Base-by-base conservation (phyloP, 106 monocot species). In the Narthecium ossifragum region DNA sequence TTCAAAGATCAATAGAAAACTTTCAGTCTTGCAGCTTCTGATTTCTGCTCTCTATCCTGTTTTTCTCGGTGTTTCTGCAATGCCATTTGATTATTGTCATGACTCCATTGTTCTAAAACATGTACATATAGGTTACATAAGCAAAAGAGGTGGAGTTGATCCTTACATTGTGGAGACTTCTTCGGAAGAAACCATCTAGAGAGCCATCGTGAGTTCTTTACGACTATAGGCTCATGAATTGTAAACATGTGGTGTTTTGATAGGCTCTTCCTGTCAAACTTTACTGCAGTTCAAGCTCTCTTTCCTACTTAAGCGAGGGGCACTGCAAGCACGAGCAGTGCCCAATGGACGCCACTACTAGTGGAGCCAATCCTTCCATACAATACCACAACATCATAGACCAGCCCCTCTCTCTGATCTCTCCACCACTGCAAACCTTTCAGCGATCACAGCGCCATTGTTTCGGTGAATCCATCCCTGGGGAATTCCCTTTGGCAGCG, bases 401-500 rank as follows among this genome's bases (percentile, higher is more conserved):
- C 34, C 87, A 81, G 23, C 53, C 90, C 11, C 83, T 98, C 26
- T 66, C 91, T 29, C 80, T 91, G 10, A 77, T 77, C 20, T 57
- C 84, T 32, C 81, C 87, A 22, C 66, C 80, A 60, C 92, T 84
- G 68, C 92, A 80, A 65, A 69, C 75, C 26, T 85, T 81, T 34
- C 88, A 88, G 26, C 65, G 87, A 25, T 52, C 71, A 23, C 80
- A 84, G 60, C 80, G 90, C 37, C 98, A 85, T 53, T 91, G 98
- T 74, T 98, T 84, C 10, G 98, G 98, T 0, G 74, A 77, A 10
- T 75, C 78, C 4, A 76, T 59, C 23, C 98, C 98, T 1, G 98
- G 98, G 18, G 98, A 98, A 26, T 98, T 98, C 34, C 98, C 98
- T 26, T 71, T 98, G 51, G 86, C 98, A 3, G 81, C 81, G 5